phyloP scores from a whole-genome alignment of 2,329 filamentous ascomycete species.

The Annulohypoxylon truncatum region DNA sequence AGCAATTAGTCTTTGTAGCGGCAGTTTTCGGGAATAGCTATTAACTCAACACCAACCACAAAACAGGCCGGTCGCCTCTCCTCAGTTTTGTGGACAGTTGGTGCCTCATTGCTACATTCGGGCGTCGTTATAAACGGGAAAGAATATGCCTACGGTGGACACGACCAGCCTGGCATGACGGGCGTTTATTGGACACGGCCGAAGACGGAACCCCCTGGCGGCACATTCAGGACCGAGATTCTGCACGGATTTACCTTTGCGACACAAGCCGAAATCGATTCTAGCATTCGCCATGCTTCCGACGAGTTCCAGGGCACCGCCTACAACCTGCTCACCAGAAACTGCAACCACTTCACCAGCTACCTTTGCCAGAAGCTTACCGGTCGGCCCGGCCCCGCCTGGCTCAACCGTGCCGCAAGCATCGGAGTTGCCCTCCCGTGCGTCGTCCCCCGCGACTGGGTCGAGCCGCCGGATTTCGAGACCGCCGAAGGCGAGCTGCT shows the following conservation, averaged over 20 bases:
- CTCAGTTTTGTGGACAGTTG: slow-evolving; percentile 81
- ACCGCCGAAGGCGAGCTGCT: slow-evolving; percentile 77
- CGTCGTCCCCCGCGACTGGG: slow-evolving; percentile 84
- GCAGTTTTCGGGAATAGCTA: not conserved
- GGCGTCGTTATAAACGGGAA: slow-evolving; percentile 83
- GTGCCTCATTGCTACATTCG: slow-evolving; percentile 82
- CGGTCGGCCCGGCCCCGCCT: slow-evolving; percentile 74
- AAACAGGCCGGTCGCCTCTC: slow-evolving; percentile 76
- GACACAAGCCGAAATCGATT: slow-evolving; percentile 75
- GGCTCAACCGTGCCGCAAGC: slow-evolving; percentile 86
- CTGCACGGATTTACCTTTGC: slow-evolving; percentile 83
- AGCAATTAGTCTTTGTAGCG: slow-evolving; percentile 36
- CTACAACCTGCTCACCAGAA: slow-evolving; percentile 85
- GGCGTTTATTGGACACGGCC: slow-evolving; percentile 88
- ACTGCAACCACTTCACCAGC: slow-evolving; percentile 90
- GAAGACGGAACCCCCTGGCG: slow-evolving; percentile 77
- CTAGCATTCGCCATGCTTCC: slow-evolving; percentile 74
- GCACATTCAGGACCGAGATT: slow-evolving; percentile 79
- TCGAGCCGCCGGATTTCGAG: slow-evolving; percentile 81
- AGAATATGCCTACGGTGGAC: slow-evolving; percentile 89
- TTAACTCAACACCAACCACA: slow-evolving; percentile 14
- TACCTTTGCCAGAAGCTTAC: slow-evolving; percentile 80
- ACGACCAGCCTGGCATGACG: slow-evolving; percentile 75
- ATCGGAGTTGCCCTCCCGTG: slow-evolving; percentile 85
- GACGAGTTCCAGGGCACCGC: slow-evolving; percentile 78